phyloP scores from a whole-genome alignment of 495 filamentous ascomycete species.

The Penicillium turbatum region DNA sequence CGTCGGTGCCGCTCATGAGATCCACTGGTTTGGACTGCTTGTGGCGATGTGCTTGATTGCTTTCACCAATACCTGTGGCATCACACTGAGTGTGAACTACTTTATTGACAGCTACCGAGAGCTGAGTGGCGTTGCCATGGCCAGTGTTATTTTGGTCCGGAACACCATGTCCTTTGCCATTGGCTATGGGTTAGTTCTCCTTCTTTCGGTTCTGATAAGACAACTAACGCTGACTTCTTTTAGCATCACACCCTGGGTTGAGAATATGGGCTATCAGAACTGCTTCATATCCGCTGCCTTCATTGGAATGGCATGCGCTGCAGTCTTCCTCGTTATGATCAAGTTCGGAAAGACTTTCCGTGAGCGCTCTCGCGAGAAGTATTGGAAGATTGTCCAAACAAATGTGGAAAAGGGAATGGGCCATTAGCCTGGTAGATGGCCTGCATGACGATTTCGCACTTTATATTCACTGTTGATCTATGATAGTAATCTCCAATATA shows the following conservation, averaged over 20 bases:
- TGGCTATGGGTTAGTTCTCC: slow-evolving; percentile 44
- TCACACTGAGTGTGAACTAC: slow-evolving; percentile 59
- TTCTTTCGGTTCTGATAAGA: background rate
- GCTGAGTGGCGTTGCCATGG: slow-evolving; percentile 58
- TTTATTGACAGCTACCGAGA: slow-evolving; percentile 62
- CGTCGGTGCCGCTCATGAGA: slow-evolving; percentile 57
- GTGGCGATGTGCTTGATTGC: slow-evolving; percentile 60
- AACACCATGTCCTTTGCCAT: slow-evolving; percentile 65
- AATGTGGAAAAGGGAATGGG: slow-evolving; percentile 41
- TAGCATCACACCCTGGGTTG: slow-evolving; percentile 61
- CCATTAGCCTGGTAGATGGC: slow-evolving; percentile 19
- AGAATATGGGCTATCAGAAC: slow-evolving; percentile 56
- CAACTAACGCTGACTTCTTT: slow-evolving; percentile 4
- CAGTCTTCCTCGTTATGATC: slow-evolving; percentile 53
- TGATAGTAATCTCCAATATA: background rate
- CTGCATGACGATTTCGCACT: background rate
- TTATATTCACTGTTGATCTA: background rate
- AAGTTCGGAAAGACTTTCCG: slow-evolving; percentile 48
- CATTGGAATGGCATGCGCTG: slow-evolving; percentile 50
- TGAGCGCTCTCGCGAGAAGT: slow-evolving; percentile 36
- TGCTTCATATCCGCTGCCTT: slow-evolving; percentile 61
- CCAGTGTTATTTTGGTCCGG: slow-evolving; percentile 59
- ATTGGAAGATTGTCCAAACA: slow-evolving; percentile 39
- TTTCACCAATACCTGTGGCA: slow-evolving; percentile 52
- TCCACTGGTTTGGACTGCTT: slow-evolving; percentile 60